Conservation (phyloP, 2,329 filamentous ascomycete genomes). For the Stylonectria norvegica region DNA sequence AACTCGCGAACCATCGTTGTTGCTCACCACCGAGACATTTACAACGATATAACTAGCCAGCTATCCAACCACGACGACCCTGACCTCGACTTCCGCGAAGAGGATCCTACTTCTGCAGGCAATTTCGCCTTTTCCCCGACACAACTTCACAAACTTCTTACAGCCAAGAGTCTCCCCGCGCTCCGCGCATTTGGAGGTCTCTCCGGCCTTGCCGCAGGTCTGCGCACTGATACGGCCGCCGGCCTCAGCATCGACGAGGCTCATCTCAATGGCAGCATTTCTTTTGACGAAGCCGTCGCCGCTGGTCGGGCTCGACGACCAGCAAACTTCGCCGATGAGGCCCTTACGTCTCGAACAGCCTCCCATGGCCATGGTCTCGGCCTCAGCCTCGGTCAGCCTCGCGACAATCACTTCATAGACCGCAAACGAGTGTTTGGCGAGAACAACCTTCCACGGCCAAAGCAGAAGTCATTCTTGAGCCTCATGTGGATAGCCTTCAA, state of each 20-base stretch:
- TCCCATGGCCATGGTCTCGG: conserved; percentile 28
- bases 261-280: conserved; percentile 40
- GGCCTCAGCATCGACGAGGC: conserved; percentile 52
- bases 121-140: conserved; percentile 53
- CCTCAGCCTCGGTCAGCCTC: conserved; percentile 28
- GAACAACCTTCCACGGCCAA: conserved; percentile 56
- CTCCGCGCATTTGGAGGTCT: conserved; percentile 53
- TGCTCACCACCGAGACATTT: neutral
- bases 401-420: conserved; percentile 42
- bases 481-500: conserved; percentile 76
- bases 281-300: conserved; percentile 48
- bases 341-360: conserved; percentile 13
- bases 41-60: neutral
- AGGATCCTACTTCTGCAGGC: conserved; percentile 33
- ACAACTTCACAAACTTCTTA: conserved; percentile 52
- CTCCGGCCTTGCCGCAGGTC: conserved; percentile 47
- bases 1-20: neutral
- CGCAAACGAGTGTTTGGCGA: conserved; percentile 67
- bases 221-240: conserved; percentile 45
- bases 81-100: conserved; percentile 26
- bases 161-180: conserved; percentile 46
- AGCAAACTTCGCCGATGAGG: conserved; percentile 19
- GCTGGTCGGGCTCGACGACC: conserved; percentile 34
- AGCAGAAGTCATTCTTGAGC: conserved; percentile 65
- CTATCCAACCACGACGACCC: conserved; percentile 5